These are phyloP conservation scores for Candida railenensis DNA, from an alignment of 805 yeast genomes.

Conservation along the genomic window DNA sequence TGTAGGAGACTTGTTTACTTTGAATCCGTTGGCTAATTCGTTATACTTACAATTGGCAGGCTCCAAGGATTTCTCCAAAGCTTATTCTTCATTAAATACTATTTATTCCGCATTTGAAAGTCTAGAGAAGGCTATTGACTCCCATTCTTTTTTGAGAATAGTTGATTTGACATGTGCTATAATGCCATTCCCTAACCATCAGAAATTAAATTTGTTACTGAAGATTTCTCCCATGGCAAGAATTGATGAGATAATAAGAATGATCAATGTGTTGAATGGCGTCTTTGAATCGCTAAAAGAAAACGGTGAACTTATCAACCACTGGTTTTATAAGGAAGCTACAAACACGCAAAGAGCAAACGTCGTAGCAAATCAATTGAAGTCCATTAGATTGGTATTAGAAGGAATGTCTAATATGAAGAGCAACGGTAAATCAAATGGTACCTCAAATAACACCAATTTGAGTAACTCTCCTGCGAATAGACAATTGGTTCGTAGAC, in stretches of 20 bases:
- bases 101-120: conserved; percentile 24
- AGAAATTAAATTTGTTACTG: conserved; percentile 40
- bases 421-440: conserved; percentile 2
- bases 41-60: conserved; percentile 55
- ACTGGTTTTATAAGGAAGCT: conserved; percentile 50
- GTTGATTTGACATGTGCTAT: conserved; percentile 51
- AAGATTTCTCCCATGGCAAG: conserved; percentile 33
- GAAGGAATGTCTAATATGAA: conserved; percentile 42
- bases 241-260: conserved; percentile 22
- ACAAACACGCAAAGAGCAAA: conserved; percentile 51
- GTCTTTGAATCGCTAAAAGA: conserved; percentile 35
- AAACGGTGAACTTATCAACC: conserved; percentile 35
- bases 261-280: conserved; percentile 34
- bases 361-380: conserved; percentile 55
- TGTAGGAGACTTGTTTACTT: conserved; percentile 37
- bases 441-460: neutral
- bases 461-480: conserved; percentile 3
- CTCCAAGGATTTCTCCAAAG: conserved; percentile 44
- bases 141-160: conserved; percentile 21
- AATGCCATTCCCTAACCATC: conserved; percentile 47
- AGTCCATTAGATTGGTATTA: conserved; percentile 48
- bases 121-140: conserved; percentile 5
- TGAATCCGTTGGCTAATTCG: conserved; percentile 61
- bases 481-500: conserved; percentile 16
- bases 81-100: conserved; percentile 41